Conservation (phyloP, 805 yeast species). For the Candida sonorensis region DNA sequence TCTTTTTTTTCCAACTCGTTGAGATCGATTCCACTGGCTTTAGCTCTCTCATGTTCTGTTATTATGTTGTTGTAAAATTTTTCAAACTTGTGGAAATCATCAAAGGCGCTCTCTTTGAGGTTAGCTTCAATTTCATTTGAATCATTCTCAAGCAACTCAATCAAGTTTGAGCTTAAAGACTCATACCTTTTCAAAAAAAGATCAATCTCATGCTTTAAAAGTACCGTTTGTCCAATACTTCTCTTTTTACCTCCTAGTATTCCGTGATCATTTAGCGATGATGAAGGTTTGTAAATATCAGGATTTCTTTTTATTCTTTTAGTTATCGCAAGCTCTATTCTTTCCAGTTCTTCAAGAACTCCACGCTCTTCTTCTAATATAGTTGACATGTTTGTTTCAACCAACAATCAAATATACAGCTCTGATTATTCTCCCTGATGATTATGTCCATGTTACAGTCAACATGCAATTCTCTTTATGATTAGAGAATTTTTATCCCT, state of each 20-base stretch:
- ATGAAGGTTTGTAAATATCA: conserved; percentile 32
- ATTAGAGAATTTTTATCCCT: too few species aligned
- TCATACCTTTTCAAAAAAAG: conserved; percentile 41
- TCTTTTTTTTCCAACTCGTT: conserved; percentile 6
- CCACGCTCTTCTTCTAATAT: conserved; percentile 32
- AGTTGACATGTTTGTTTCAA: conserved; percentile 18
- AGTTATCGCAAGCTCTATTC: conserved; percentile 60
- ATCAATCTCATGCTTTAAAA: conserved; percentile 65
- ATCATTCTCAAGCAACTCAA: conserved; percentile 11
- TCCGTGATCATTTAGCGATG: conserved; percentile 19
- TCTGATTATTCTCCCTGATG: too few species aligned
- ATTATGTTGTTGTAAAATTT: conserved; percentile 25
- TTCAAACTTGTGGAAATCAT: conserved; percentile 33
- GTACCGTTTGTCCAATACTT: conserved; percentile 41
- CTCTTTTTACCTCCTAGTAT: conserved; percentile 32
- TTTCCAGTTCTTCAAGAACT: conserved; percentile 58
- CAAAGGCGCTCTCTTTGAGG: conserved; percentile 1
- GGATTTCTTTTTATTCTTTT: conserved; percentile 61
- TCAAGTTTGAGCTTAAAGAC: conserved; percentile 20
- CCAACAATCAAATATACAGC: too few species aligned
- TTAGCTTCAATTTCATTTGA: conserved; percentile 3
- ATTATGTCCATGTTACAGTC: too few species aligned
- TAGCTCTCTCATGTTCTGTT: conserved; percentile 24
- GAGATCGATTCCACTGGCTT: conserved; percentile 19
- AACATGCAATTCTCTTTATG: too few species aligned